These are phyloP conservation scores for Aphanomyces invadans DNA, from an alignment of 352 stramenopile species.

Conservation along the genomic window DNA sequence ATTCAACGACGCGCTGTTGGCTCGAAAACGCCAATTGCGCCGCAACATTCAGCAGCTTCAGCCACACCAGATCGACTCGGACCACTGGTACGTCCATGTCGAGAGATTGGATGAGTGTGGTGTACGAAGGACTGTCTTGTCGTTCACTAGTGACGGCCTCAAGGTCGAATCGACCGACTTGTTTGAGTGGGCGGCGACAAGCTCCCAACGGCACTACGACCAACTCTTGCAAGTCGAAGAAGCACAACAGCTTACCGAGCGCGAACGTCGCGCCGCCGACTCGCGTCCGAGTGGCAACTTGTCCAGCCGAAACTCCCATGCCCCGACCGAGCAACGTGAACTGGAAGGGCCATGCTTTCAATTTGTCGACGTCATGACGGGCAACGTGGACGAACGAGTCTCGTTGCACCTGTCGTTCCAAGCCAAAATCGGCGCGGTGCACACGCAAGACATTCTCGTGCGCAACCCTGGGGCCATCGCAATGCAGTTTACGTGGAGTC, in stretches of 20 bases:
- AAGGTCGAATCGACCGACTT: slow-evolving; percentile 51
- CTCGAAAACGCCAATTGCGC: slow-evolving; percentile 53
- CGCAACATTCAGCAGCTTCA: slow-evolving; percentile 61
- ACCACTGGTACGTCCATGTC: slow-evolving; percentile 32
- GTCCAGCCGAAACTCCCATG: neutral
- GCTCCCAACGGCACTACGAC: slow-evolving; percentile 11
- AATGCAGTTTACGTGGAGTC: slow-evolving; percentile 9
- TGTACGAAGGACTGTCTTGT: neutral
- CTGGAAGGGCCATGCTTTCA: slow-evolving; percentile 7
- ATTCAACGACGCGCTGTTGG: slow-evolving; percentile 35
- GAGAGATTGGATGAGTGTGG: no score
- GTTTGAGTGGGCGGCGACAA: slow-evolving; percentile 54
- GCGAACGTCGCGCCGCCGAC: neutral
- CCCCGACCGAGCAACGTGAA: neutral
- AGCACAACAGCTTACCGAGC: neutral
- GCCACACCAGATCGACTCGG: slow-evolving; percentile 53
- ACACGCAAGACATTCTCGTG: slow-evolving; percentile 4
- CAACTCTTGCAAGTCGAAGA: slow-evolving; percentile 5
- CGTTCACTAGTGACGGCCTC: slow-evolving; percentile 35
- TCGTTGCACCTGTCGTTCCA: slow-evolving; percentile 12
- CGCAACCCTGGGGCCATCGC: slow-evolving; percentile 11
- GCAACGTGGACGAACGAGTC: neutral
- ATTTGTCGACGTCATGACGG: neutral
- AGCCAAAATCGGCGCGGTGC: neutral
- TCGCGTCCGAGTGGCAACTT: neutral